Evolutionary conservation across 1,284 basidiomycete genomes (phyloP).

Genomic region (Rhodotorula mucilaginosa): DNA sequence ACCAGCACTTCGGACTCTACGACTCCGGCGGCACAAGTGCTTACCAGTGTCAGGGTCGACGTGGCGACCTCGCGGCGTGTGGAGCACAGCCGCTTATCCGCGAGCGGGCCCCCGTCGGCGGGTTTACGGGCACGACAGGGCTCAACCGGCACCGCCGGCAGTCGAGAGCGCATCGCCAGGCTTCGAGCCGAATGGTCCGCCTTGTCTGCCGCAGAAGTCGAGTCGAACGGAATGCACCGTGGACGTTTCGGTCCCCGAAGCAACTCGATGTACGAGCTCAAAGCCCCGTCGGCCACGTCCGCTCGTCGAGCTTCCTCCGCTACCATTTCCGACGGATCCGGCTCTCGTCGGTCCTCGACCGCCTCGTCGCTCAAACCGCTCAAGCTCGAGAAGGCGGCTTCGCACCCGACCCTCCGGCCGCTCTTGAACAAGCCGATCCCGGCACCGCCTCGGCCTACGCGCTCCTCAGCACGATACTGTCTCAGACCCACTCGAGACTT

Average conservation of each 20-base stretch:
- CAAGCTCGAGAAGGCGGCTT: background rate
- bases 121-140: too few relatives aligned
- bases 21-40: too few relatives aligned
- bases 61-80: too few relatives aligned
- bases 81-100: too few relatives aligned
- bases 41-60: too few relatives aligned
- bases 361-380: slow-evolving; percentile 1
- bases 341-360: slow-evolving; percentile 4
- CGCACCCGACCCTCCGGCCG: background rate
- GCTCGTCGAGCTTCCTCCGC: background rate
- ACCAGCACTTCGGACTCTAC: too few relatives aligned
- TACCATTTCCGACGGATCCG: background rate
- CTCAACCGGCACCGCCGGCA: background rate
- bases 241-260: background rate
- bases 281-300: slow-evolving; percentile 2
- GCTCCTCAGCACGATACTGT: background rate
- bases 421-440: background rate
- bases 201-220: slow-evolving; percentile 3
- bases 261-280: slow-evolving; percentile 6
- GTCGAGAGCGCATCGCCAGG: slow-evolving; percentile 11
- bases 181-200: slow-evolving; percentile 5
- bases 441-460: background rate
- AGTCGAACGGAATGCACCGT: background rate
- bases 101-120: too few relatives aligned
- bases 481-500: slow-evolving; percentile 14